Evolutionary conservation across 2,329 filamentous ascomycete species (phyloP).

Genomic region (Claviceps sp.): DNA sequence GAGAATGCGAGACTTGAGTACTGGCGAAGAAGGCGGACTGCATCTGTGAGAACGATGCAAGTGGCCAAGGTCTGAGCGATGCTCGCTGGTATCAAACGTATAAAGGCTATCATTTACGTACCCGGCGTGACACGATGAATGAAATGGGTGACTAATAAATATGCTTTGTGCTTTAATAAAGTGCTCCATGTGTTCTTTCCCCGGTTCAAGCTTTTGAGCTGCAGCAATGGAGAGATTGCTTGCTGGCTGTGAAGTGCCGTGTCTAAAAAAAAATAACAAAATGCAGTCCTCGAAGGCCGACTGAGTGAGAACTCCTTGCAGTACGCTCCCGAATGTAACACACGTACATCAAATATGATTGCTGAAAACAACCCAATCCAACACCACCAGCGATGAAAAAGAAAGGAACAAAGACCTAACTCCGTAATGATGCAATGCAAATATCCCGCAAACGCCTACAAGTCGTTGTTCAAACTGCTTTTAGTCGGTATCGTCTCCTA

Average conservation of each 20-base stretch:
- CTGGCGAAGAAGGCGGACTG: constrained; percentile 41
- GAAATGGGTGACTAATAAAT: too few relatives aligned
- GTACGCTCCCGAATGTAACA: constrained; percentile 6
- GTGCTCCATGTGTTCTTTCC: not conserved
- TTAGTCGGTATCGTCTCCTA: constrained; percentile 25
- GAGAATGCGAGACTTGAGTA: constrained; percentile 32
- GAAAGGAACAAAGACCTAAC: not conserved
- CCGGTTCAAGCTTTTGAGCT: not conserved
- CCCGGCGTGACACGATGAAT: too few relatives aligned
- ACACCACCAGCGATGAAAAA: not conserved
- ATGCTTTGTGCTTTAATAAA: not conserved
- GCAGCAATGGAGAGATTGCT: not conserved
- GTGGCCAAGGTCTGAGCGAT: not conserved
- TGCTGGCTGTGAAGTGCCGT: not conserved
- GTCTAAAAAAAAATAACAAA: not conserved
- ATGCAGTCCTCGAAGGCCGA: constrained; percentile 3
- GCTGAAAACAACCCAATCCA: not conserved
- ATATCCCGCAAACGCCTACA: not conserved
- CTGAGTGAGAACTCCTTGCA: constrained; percentile 5
- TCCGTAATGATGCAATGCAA: not conserved
- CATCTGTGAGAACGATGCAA: constrained; percentile 32
- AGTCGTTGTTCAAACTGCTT: not conserved
- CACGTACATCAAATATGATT: constrained; percentile 5
- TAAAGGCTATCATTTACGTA: not conserved
- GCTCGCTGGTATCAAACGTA: constrained; percentile 1